A percentile compares a stretch with the other conserved stretches of the same genome.
Evolutionary conservation across 1,284 basidiomycete species (phyloP).

Genomic region (Sanghuangporus weigelae): DNA sequence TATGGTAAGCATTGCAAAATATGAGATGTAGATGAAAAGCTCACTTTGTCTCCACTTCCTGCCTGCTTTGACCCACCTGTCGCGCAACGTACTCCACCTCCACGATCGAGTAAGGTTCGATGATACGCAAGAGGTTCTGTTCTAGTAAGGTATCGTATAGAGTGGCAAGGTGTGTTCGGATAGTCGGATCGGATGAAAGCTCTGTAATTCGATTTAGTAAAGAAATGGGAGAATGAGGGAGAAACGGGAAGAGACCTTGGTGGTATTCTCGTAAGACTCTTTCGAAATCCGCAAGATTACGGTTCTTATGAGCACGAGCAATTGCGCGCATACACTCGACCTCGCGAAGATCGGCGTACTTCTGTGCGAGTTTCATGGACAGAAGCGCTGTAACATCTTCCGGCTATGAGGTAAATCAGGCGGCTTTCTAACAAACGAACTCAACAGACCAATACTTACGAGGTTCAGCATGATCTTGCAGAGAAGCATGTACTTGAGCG

Average conservation of each 20-base stretch:
- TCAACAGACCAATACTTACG: constrained; percentile 42
- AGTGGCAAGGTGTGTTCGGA: constrained; percentile 88
- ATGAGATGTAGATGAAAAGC: constrained; percentile 26
- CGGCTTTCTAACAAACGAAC: neutral
- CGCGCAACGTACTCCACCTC: constrained; percentile 89
- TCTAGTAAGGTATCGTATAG: constrained; percentile 94
- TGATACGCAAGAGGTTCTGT: constrained; percentile 91
- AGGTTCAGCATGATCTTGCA: constrained; percentile 98
- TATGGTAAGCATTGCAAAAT: no score
- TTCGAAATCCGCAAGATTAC: constrained; percentile 89
- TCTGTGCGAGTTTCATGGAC: constrained; percentile 81
- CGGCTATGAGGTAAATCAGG: constrained; percentile 46
- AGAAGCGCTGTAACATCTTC: constrained; percentile 90
- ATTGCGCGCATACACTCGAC: constrained; percentile 95
- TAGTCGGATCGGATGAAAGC: constrained; percentile 89
- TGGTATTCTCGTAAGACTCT: constrained; percentile 83
- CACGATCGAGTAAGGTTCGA: constrained; percentile 92
- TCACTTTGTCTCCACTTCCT: constrained; percentile 93
- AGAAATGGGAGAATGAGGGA: neutral
- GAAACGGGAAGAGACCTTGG: constrained; percentile 50
- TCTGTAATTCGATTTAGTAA: constrained; percentile 41
- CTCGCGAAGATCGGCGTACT: constrained; percentile 78
- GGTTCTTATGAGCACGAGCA: constrained; percentile 88
- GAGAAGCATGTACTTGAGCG: constrained; percentile 95
- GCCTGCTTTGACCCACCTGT: constrained; percentile 83